Evolutionary conservation across 2,329 filamentous ascomycete species (phyloP), one percentile per base, ranked within the genome.

Genomic region (Pseudogymnoascus sp.): DNA sequence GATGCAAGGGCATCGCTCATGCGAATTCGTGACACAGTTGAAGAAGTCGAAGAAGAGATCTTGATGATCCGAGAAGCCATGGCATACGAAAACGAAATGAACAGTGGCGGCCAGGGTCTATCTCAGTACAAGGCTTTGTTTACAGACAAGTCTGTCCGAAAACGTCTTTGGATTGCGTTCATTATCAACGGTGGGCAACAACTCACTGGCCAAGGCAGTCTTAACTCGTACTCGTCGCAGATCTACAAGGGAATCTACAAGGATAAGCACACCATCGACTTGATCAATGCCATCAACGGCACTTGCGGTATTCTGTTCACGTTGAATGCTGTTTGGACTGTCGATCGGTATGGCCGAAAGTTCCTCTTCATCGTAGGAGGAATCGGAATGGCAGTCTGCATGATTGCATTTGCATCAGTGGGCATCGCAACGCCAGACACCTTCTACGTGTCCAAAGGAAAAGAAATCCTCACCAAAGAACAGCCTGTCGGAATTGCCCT

Each of bases 281-380:
- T 90, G 30, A 90, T 90, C 78, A 90, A 90, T 72, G 87, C 87
- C 4, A 78, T 90, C 61, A 90, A 90, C 72, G 87, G 86, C 38
- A 90, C 87, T 5, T 87, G 86, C 67, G 85, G 85, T 63, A 90
- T 90, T 65, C 64, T 90, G 22, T 90, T 90, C 74, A 90, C 87
- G 0, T 78, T 89, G 55, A 90, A 89, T 67, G 87, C 87, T 14
- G 82, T 86, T 38, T 90, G 87, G 86, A 88, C 86, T 3, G 85
- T 88, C 33, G 87, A 90, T 72, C 81, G 86, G 58, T 90, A 87
- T 67, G 88, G 87, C 38, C 82, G 87, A 60, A 86, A 87, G 68
- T 86, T 87, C 78, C 77, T 90, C 62, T 80, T 91, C 69, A 85
- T 90, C 62, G 78, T 85, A 42, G 87, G 88, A 69, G 86, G 82